A percentile compares a stretch with the other conserved stretches of the same genome.
These are phyloP conservation scores for Starmerella asiatica DNA, from an alignment of 805 yeast species.

Conservation along the genomic window DNA sequence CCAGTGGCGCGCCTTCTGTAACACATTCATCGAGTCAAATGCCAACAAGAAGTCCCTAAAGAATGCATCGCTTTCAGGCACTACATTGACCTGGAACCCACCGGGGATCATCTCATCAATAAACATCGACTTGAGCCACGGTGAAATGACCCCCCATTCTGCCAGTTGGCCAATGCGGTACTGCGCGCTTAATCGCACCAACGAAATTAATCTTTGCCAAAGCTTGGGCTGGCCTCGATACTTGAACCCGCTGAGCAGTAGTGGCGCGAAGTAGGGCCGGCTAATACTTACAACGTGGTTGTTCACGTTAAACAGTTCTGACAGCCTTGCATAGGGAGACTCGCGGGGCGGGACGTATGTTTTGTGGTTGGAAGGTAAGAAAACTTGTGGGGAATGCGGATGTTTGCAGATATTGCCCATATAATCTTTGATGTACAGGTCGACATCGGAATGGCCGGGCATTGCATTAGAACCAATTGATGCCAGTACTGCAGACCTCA, in stretches of 20 bases:
- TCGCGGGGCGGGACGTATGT: slow-evolving; percentile 32
- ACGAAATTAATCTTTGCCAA: slow-evolving; percentile 36
- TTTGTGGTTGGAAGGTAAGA: slow-evolving; percentile 32
- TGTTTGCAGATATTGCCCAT: slow-evolving; percentile 32
- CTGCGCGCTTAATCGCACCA: slow-evolving; percentile 63
- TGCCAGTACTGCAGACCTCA: slow-evolving; percentile 74
- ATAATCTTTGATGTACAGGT: slow-evolving; percentile 43
- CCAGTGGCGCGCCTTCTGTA: slow-evolving; percentile 77
- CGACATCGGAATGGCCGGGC: slow-evolving; percentile 40
- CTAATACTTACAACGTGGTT: slow-evolving; percentile 85
- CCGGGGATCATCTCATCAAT: slow-evolving; percentile 81
- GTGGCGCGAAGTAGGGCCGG: slow-evolving; percentile 84
- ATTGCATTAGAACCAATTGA: slow-evolving; percentile 46
- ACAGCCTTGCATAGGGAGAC: slow-evolving; percentile 72
- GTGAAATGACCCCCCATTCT: slow-evolving; percentile 59
- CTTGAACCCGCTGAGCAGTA: slow-evolving; percentile 67
- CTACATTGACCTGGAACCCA: slow-evolving; percentile 75
- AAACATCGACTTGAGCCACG: slow-evolving; percentile 56
- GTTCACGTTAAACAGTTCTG: slow-evolving; percentile 89
- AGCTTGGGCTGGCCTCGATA: slow-evolving; percentile 37
- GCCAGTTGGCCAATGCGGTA: slow-evolving; percentile 74
- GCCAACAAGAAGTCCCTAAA: slow-evolving; percentile 60
- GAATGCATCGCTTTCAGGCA: slow-evolving; percentile 67
- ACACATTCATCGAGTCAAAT: slow-evolving; percentile 57
- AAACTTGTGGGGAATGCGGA: slow-evolving; percentile 21